Conservation (phyloP, 192 early-diverging fungal species). For the Geosiphon pyriformis region DNA sequence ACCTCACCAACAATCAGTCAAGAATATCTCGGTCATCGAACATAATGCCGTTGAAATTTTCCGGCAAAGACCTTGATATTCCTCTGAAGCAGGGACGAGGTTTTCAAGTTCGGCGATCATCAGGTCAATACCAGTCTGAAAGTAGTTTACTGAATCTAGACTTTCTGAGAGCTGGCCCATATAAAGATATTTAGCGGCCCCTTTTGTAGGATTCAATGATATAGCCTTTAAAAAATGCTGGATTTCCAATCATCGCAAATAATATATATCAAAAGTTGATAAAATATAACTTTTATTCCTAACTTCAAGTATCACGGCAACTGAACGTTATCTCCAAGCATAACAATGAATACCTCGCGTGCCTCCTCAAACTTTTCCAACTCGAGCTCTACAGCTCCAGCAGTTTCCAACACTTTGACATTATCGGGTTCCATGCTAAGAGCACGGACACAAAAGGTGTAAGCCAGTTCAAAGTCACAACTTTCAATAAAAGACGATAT, state of each 20-base stretch:
- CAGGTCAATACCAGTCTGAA: conserved; percentile 65
- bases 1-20: conserved; percentile 91
- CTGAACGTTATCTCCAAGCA: conserved; percentile 1
- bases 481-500: conserved; percentile 67
- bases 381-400: conserved; percentile 76
- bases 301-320: background rate
- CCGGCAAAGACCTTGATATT: conserved; percentile 35
- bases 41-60: conserved; percentile 84
- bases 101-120: conserved; percentile 51
- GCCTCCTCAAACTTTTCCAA: conserved; percentile 60
- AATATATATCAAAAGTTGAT: background rate
- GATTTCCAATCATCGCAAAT: background rate
- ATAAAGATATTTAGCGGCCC: conserved; percentile 82
- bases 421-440: conserved; percentile 55
- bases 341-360: conserved; percentile 37
- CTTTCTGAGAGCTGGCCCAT: conserved; percentile 70
- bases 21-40: conserved; percentile 94
- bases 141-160: conserved; percentile 62
- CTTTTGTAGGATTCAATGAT: conserved; percentile 58
- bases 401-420: conserved; percentile 56
- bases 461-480: conserved; percentile 68
- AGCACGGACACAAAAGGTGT: conserved; percentile 63
- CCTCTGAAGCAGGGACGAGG: conserved; percentile 31
- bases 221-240: conserved; percentile 65
- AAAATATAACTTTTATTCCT: background rate